Percentiles rank a stretch among this genome's conserved stretches.
Evolutionary conservation across 139 green algal genomes (phyloP).

Genomic region (Yamagishiella unicocca): DNA sequence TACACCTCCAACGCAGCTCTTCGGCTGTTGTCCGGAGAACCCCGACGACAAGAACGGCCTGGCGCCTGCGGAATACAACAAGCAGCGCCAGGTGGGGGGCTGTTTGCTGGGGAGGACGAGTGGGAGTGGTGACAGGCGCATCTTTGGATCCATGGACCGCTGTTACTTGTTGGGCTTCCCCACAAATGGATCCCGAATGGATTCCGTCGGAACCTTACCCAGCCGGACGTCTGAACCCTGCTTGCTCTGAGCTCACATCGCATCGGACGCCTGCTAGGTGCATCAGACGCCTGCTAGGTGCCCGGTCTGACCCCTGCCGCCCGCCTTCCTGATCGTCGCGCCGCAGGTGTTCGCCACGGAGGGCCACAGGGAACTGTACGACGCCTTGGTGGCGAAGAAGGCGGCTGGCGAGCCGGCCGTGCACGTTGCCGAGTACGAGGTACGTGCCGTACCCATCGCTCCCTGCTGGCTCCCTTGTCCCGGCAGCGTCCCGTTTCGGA

Average conservation of each 20-base stretch:
- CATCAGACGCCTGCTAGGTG: background rate
- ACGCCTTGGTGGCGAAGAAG: background rate
- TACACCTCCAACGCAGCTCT: background rate
- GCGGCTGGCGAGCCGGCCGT: background rate
- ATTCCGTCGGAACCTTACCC: too few species aligned
- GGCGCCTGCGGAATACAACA: background rate
- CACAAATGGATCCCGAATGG: too few species aligned
- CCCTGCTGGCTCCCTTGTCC: too few species aligned
- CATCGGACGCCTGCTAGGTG: background rate
- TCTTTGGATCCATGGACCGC: background rate
- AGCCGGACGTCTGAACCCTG: too few species aligned
- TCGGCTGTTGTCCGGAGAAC: background rate
- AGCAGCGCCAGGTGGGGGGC: background rate
- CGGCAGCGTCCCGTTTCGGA: too few species aligned
- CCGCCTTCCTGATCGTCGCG: background rate
- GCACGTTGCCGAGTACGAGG: slow-evolving; percentile 1
- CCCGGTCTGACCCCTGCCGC: background rate
- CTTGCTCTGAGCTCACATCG: background rate
- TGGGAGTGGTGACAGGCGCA: background rate
- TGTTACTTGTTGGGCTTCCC: too few species aligned
- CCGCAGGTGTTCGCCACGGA: background rate
- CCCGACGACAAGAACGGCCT: background rate
- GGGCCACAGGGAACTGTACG: background rate
- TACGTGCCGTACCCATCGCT: too few species aligned
- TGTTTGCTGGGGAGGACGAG: background rate